These are phyloP conservation scores for Lenzites betulinus DNA, from an alignment of 768 basidiomycete species.

Conservation along the genomic window DNA sequence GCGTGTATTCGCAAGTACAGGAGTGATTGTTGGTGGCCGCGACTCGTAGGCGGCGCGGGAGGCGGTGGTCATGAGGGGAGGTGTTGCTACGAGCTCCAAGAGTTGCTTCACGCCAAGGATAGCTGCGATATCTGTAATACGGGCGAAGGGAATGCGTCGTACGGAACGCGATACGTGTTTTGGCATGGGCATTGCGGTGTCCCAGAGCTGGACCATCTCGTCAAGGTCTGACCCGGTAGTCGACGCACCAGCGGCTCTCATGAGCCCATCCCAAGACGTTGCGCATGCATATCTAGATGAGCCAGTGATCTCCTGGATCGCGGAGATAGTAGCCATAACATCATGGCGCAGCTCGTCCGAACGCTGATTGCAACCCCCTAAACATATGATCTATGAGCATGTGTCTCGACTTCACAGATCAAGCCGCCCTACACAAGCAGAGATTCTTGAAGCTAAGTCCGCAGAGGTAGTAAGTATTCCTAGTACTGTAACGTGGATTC, in stretches of 20 bases:
- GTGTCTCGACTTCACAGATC: no score
- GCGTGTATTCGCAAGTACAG: no score
- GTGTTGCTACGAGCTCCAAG: neutral
- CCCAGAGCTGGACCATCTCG: neutral
- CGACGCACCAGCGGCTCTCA: neutral
- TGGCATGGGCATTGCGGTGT: neutral
- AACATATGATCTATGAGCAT: neutral
- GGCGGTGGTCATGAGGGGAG: neutral
- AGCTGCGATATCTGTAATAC: neutral
- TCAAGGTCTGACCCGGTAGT: neutral
- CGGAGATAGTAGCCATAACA: neutral
- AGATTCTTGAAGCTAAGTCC: constrained; percentile 13
- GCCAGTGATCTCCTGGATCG: neutral
- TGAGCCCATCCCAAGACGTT: neutral
- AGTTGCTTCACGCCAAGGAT: neutral
- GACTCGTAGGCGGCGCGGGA: neutral
- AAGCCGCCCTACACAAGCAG: neutral
- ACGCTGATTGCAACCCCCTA: constrained; percentile 11
- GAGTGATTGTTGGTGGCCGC: no score
- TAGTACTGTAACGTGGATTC: no score
- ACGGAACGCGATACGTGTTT: neutral
- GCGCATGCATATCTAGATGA: neutral
- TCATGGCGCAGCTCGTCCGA: neutral
- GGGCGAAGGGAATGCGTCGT: neutral
- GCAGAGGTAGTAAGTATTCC: neutral